Evolutionary conservation across 2,329 filamentous ascomycete genomes (phyloP).

Genomic region (Dichotomopilus funicola): DNA sequence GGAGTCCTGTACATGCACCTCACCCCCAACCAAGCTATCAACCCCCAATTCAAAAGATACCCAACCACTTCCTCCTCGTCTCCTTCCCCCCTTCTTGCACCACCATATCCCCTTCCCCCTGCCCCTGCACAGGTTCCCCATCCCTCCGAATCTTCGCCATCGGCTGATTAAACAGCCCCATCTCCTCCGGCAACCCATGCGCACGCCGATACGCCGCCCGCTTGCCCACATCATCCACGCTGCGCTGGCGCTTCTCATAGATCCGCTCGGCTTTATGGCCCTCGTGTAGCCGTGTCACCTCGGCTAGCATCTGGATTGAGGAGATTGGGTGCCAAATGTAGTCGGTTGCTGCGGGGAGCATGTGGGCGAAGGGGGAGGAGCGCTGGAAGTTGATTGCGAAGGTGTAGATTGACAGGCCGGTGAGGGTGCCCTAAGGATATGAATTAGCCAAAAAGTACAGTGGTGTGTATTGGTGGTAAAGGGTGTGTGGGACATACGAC

Average conservation of each 20-base stretch:
- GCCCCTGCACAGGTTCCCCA: conserved; percentile 27
- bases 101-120: conserved; percentile 44
- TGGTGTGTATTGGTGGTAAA: too few species aligned
- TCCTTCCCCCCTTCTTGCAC: background rate
- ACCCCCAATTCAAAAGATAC: conserved; percentile 57
- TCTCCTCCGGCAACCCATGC: conserved; percentile 67
- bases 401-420: conserved; percentile 63
- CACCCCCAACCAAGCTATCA: background rate
- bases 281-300: conserved; percentile 72
- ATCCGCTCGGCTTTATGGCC: conserved; percentile 63
- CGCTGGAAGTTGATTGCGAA: conserved; percentile 72
- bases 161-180: conserved; percentile 38
- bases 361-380: conserved; percentile 71
- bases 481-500: conserved; percentile 52
- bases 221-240: conserved; percentile 82
- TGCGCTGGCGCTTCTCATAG: conserved; percentile 63
- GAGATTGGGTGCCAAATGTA: conserved; percentile 63
- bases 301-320: conserved; percentile 57
- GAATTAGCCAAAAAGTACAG: too few species aligned
- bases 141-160: conserved; percentile 17
- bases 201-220: conserved; percentile 77
- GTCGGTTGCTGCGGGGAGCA: conserved; percentile 66
- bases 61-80: conserved; percentile 70
- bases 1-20: background rate
- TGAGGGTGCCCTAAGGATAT: conserved; percentile 51